Conservation (phyloP, 345 rosid genomes). For the Arabis alpina region DNA sequence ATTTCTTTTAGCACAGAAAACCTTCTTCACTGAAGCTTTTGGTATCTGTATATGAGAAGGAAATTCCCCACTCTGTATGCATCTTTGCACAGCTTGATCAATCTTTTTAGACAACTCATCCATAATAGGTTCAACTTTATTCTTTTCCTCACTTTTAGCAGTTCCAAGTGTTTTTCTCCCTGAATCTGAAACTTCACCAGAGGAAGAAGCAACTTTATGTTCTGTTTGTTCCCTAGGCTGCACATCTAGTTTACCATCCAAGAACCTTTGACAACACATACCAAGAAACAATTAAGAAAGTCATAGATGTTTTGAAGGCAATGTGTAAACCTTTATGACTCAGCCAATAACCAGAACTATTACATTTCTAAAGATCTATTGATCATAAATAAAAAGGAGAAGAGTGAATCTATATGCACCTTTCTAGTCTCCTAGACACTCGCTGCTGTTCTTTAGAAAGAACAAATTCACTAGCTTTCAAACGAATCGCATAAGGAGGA, state of each 20-base stretch:
- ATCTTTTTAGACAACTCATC: conserved; percentile 57
- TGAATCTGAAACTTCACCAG: conserved; percentile 45
- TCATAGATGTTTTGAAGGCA: neutral
- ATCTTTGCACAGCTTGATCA: conserved; percentile 53
- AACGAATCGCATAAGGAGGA: conserved; percentile 92
- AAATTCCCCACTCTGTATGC: conserved; percentile 53
- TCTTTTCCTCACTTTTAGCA: conserved; percentile 42
- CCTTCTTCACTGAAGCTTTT: conserved; percentile 70
- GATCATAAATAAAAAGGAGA: conserved; percentile 17
- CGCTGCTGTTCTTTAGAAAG: conserved; percentile 85
- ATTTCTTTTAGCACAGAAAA: conserved; percentile 63
- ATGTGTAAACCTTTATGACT: neutral
- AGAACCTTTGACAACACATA: conserved; percentile 52
- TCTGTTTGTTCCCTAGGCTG: conserved; percentile 47
- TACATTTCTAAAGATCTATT: neutral
- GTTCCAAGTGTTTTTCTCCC: conserved; percentile 37
- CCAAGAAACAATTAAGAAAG: conserved; percentile 7
- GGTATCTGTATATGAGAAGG: conserved; percentile 61
- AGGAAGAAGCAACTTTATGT: conserved; percentile 44
- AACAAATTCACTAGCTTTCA: conserved; percentile 72
- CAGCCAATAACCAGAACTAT: conserved; percentile 7
- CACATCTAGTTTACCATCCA: conserved; percentile 67
- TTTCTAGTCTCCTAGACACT: conserved; percentile 65
- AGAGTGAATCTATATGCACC: conserved; percentile 48
- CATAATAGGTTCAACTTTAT: conserved; percentile 47